Evolutionary conservation across 345 rosid species (phyloP).

Genomic region (Geranium brycei): DNA sequence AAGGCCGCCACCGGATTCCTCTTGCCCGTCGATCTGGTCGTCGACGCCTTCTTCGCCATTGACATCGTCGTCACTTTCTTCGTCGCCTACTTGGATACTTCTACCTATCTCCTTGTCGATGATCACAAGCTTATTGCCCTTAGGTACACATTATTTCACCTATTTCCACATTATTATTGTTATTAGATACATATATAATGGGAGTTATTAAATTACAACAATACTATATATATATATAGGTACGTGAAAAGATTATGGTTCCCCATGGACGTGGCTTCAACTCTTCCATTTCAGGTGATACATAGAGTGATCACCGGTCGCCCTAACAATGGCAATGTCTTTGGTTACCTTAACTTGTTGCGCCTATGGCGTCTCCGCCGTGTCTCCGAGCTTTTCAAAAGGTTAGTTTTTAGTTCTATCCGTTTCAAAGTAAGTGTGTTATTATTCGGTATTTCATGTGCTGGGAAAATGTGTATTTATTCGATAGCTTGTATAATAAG

Average conservation of each 20-base stretch:
- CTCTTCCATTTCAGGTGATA: constrained; percentile 57
- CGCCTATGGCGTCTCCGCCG: constrained; percentile 80
- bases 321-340: constrained; percentile 31
- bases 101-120: constrained; percentile 58
- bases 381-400: constrained; percentile 75
- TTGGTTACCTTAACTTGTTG: constrained; percentile 65
- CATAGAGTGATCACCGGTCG: constrained; percentile 30
- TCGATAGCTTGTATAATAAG: constrained; percentile 9
- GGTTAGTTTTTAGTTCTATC: constrained; percentile 27
- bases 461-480: constrained; percentile 9
- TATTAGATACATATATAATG: too few relatives aligned
- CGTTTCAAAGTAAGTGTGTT: constrained; percentile 4
- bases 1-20: constrained; percentile 38
- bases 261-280: constrained; percentile 62
- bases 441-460: constrained; percentile 2
- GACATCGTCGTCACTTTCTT: constrained; percentile 76
- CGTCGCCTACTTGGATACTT: constrained; percentile 60
- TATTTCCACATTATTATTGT: not conserved
- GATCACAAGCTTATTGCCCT: constrained; percentile 57
- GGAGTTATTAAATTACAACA: too few relatives aligned
- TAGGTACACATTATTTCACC: constrained; percentile 30
- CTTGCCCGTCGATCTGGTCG: constrained; percentile 49
- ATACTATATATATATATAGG: constrained; percentile 34
- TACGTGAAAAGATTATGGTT: constrained; percentile 62
- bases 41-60: constrained; percentile 64